Evolutionary conservation across 305 asterid genomes (phyloP), one percentile per base, ranked within the genome.

Genomic region (Ilex paraguariensis): DNA sequence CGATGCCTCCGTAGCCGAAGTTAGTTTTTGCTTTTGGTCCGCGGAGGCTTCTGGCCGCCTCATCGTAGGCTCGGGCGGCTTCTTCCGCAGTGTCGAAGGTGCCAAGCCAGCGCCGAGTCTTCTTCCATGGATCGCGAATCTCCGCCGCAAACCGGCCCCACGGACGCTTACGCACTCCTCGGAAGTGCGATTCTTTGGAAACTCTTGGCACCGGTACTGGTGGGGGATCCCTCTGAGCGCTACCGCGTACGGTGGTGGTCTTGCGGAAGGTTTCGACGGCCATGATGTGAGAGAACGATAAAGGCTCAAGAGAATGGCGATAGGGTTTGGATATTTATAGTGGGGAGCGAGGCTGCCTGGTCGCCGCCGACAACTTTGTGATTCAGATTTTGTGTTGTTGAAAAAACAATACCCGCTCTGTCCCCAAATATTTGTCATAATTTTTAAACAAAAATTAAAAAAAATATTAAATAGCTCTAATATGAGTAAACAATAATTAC

Each of bases 11-110:
- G 57, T 65, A 64, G 3, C 31, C 49, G 68, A 86, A 86, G 69
- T 86, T 85, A 57, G 87, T 83, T 73, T 77, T 85, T 0, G 94
- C 94, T 59, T 69, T 86, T 5, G 77, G 61, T n/a, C 88, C 95
- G 13, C 85, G 87, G 46, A 86, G 82, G 32, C 65, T 75, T 65
- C 73, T 58, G 5, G 91, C 91, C 2, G 95, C 91, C 32, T 57
- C 66, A 49, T 86, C 91, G 76, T 86, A 86, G 21, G 95, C 95
- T 48, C 72, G 67, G 48, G 90, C 94, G n/a, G 94, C 94, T 60
- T 70, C 90, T 75, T 81, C 87, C 16, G 90, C 88, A 30, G 90
- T 81, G 62, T 79, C 82, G 67, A 83, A 83, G 3, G 94, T 86
- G 33, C 95, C 90, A 36, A 86, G 84, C 94, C 94, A 86, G 56